Evolutionary conservation across 2,329 filamentous ascomycete species (phyloP).

Genomic region (Colletotrichum salicis): DNA sequence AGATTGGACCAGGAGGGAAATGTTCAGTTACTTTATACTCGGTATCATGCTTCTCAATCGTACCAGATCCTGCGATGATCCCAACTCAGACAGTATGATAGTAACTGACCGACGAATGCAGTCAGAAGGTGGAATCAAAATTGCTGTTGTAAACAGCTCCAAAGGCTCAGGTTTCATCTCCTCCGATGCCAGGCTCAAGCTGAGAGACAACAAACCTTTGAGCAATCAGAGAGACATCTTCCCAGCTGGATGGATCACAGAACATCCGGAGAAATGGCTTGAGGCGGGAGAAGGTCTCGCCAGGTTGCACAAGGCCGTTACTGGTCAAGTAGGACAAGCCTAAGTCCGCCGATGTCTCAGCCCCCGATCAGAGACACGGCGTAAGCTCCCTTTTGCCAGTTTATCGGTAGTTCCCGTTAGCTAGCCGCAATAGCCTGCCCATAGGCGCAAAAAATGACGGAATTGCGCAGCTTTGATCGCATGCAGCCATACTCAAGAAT

Average conservation of each 20-base stretch:
- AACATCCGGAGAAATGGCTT: not conserved
- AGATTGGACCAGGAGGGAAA: not conserved
- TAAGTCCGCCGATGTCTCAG: not conserved
- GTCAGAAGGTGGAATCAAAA: not conserved
- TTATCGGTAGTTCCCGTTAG: slow-evolving; percentile 6
- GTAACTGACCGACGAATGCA: slow-evolving; percentile 5
- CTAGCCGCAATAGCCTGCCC: not conserved
- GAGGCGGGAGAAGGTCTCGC: slow-evolving; percentile 8
- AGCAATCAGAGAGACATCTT: not conserved
- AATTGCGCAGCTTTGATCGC: slow-evolving; percentile 1
- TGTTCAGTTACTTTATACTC: not conserved
- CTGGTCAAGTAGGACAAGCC: not conserved
- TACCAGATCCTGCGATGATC: not conserved
- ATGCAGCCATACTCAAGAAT: slow-evolving; percentile 17
- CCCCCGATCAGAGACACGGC: slow-evolving; percentile 3
- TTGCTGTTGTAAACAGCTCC: slow-evolving; percentile 1
- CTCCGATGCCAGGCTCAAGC: not conserved
- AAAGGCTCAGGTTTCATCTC: not conserved
- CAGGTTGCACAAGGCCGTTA: slow-evolving; percentile 8
- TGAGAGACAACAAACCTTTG: not conserved
- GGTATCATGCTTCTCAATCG: not conserved
- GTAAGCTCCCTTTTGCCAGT: not conserved
- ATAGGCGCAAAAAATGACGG: slow-evolving; percentile 16
- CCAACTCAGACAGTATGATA: not conserved
- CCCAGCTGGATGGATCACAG: not conserved